These are phyloP conservation scores for Russula brevipes DNA, from an alignment of 768 basidiomycete species.

Conservation along the genomic window DNA sequence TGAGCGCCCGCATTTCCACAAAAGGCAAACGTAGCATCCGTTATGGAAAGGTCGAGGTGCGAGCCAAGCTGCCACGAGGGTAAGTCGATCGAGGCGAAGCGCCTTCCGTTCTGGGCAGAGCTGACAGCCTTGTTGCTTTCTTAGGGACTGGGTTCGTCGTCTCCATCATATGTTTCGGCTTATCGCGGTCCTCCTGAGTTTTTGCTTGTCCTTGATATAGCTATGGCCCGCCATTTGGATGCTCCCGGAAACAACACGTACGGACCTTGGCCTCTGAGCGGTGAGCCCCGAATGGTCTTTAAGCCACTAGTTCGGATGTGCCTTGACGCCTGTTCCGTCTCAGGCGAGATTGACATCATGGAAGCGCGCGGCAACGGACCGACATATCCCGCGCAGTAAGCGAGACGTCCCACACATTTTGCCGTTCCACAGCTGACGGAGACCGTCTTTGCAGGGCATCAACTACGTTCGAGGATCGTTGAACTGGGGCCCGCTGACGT, in stretches of 20 bases:
- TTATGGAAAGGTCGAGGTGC: slow-evolving; percentile 81
- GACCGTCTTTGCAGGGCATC: slow-evolving; percentile 31
- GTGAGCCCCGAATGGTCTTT: slow-evolving; percentile 32
- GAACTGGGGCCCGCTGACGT: slow-evolving; percentile 46
- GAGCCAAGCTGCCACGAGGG: slow-evolving; percentile 76
- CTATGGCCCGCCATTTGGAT: slow-evolving; percentile 82
- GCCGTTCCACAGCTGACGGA: slow-evolving; percentile 24
- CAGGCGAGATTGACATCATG: slow-evolving; percentile 72
- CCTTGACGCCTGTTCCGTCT: slow-evolving; percentile 29
- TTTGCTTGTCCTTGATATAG: slow-evolving; percentile 15
- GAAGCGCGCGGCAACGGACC: slow-evolving; percentile 49
- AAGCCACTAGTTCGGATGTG: background rate
- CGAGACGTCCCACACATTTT: background rate
- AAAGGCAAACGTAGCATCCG: slow-evolving; percentile 63
- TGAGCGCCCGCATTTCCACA: slow-evolving; percentile 76
- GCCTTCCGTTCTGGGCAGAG: slow-evolving; percentile 14
- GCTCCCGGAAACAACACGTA: slow-evolving; percentile 64
- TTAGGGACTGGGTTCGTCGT: slow-evolving; percentile 21
- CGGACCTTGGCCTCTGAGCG: slow-evolving; percentile 62
- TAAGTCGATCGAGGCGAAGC: slow-evolving; percentile 32
- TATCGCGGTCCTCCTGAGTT: background rate
- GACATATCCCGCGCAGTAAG: slow-evolving; percentile 42
- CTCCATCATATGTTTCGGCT: background rate
- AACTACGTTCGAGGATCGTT: slow-evolving; percentile 43
- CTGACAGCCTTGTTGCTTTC: slow-evolving; percentile 8